Evolutionary conservation across 441 rosid species (phyloP).

Genomic region (Adansonia madagascariensis): DNA sequence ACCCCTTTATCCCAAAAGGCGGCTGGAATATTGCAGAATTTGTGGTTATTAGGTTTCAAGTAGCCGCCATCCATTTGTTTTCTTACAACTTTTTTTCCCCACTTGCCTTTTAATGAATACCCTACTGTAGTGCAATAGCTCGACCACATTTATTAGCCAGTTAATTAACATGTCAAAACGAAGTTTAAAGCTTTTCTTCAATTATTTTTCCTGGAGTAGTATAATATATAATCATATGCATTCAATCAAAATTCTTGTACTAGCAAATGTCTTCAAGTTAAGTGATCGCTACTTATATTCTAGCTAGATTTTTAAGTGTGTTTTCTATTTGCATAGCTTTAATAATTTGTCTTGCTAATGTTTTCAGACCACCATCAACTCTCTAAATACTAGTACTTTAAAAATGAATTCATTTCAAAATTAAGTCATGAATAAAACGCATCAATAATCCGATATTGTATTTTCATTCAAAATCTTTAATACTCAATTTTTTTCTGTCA

Average conservation of each 20-base stretch:
- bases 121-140: background rate
- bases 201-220: background rate
- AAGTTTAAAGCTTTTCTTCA: background rate
- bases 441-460: background rate
- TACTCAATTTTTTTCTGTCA: too few species aligned
- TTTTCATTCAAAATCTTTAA: background rate
- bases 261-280: background rate
- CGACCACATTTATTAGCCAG: background rate
- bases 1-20: too few species aligned
- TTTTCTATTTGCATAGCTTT: too few species aligned
- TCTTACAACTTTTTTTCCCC: background rate
- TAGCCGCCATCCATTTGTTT: conserved; percentile 1
- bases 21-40: too few species aligned
- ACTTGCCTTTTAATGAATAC: background rate
- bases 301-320: too few species aligned
- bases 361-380: background rate
- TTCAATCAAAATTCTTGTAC: background rate
- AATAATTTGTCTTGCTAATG: background rate
- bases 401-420: background rate
- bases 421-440: too few species aligned
- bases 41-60: conserved; percentile 18
- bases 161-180: background rate
- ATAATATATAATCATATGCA: background rate
- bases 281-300: too few species aligned
- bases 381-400: too few species aligned